Evolutionary conservation across 2,329 filamentous ascomycete species (phyloP).

Genomic region (Fusarium foetens): DNA sequence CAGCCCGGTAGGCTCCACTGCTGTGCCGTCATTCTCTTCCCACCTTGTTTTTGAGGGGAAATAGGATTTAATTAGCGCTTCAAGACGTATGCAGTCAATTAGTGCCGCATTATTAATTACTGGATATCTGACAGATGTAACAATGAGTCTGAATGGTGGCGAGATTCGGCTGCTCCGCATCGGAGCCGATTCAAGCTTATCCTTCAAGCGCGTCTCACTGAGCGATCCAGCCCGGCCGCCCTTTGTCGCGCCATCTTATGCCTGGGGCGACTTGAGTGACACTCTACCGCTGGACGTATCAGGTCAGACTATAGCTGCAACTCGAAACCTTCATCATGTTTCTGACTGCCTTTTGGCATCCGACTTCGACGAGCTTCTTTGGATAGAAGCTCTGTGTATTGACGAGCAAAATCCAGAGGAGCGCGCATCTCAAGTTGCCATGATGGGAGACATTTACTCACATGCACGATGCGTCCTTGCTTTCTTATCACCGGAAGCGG

Average conservation of each 20-base stretch:
- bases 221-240: fast-evolving
- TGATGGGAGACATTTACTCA: background rate
- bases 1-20: fast-evolving
- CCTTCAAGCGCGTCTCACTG: background rate
- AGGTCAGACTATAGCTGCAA: too few relatives aligned
- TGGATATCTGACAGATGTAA: fast-evolving
- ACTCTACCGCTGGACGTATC: background rate
- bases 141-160: background rate
- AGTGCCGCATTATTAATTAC: fast-evolving
- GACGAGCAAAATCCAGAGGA: background rate
- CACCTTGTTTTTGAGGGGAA: background rate
- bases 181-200: too few relatives aligned
- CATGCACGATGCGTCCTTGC: background rate
- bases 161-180: background rate
- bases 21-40: fast-evolving
- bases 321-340: too few relatives aligned
- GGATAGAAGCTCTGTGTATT: background rate
- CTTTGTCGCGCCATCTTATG: background rate
- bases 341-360: background rate
- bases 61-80: background rate
- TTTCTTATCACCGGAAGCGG: background rate
- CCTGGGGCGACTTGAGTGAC: background rate
- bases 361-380: fast-evolving
- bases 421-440: background rate
- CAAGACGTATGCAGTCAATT: fast-evolving